Base-by-base conservation (phyloP, 2,329 filamentous ascomycete genomes). In the Curvularia hawaiiensis region DNA sequence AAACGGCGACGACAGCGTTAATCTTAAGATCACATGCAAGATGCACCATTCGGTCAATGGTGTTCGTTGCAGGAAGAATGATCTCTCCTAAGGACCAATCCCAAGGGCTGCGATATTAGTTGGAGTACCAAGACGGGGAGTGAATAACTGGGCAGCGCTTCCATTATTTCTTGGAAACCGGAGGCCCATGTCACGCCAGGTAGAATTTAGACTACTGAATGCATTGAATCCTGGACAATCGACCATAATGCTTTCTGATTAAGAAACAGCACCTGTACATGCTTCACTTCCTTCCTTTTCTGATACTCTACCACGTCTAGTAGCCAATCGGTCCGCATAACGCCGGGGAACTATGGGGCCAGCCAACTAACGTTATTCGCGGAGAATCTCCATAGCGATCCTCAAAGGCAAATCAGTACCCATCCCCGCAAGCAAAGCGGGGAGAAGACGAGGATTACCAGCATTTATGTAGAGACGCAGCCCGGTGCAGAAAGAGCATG, bases 341-440 rank as follows among this genome's bases (percentile, higher is more conserved):
- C n/a, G 18, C 28, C 38, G 30, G 39, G 39, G 18, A 33, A 33
- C n/a, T 43, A 33, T 43, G 24, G 35, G 22, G 24, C 18, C 43
- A 12, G 4, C 18, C 16, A 18, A 43, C 26, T 18, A 51, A 41
- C 12, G 3, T 28, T 18, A 54, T 48, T 52, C 40, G 44, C 46
- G 58, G 54, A 60, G 49, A 50, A 59, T 59, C 50, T 59, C 28
- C 20, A 50, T 38, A 35, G 50, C 49, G 50, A 59, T 53, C 50
- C 14, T 3, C 53, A 50, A 44, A 20, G 12, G 44, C 9, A 28
- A 24, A 49, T 26, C 31, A 7, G 49, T 47, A 44, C 43, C n/a
- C 24, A 45, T 39, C 30, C 26, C 30, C 28, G 22, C 30, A 43
- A 44, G 18, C 26, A 38, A 40, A 26, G 39, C 48, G 24, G 38